Evolutionary conservation across 768 basidiomycete genomes (phyloP).

Genomic region (Lactarius trivialis): DNA sequence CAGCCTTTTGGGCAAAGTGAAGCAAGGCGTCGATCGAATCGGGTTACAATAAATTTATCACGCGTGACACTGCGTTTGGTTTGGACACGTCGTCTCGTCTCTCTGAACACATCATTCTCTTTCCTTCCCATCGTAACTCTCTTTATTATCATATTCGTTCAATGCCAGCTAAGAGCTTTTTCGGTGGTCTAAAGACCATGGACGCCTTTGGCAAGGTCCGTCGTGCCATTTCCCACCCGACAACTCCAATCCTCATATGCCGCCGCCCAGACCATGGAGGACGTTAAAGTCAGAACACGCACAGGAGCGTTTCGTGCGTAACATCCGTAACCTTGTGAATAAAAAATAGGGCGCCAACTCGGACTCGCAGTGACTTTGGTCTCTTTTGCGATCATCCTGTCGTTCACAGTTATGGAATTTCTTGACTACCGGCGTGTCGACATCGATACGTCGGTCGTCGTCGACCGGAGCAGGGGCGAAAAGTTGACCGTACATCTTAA

Average conservation of each 20-base stretch:
- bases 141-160: slow-evolving; percentile 17
- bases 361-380: slow-evolving; percentile 74
- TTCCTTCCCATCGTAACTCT: slow-evolving; percentile 4
- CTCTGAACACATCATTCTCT: neutral
- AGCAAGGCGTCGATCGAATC: slow-evolving; percentile 70
- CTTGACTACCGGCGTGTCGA: slow-evolving; percentile 86
- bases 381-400: slow-evolving; percentile 85
- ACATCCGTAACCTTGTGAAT: neutral
- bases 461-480: slow-evolving; percentile 93
- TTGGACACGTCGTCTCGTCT: slow-evolving; percentile 6
- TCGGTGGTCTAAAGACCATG: slow-evolving; percentile 77
- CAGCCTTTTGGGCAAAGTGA: slow-evolving; percentile 83
- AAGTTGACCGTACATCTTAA: slow-evolving; percentile 88
- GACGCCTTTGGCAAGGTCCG: slow-evolving; percentile 99
- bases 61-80: slow-evolving; percentile 1
- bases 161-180: slow-evolving; percentile 69
- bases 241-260: neutral
- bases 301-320: slow-evolving; percentile 82
- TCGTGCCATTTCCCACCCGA: neutral
- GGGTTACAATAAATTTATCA: slow-evolving; percentile 29
- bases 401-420: slow-evolving; percentile 91
- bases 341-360: slow-evolving; percentile 1
- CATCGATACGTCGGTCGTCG: slow-evolving; percentile 87
- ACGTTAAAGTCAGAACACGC: slow-evolving; percentile 98
- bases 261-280: slow-evolving; percentile 79